A percentile compares a stretch with the other conserved stretches of the same genome.
Conservation (phyloP, 345 rosid species). For the Anastatica hierochuntica region DNA sequence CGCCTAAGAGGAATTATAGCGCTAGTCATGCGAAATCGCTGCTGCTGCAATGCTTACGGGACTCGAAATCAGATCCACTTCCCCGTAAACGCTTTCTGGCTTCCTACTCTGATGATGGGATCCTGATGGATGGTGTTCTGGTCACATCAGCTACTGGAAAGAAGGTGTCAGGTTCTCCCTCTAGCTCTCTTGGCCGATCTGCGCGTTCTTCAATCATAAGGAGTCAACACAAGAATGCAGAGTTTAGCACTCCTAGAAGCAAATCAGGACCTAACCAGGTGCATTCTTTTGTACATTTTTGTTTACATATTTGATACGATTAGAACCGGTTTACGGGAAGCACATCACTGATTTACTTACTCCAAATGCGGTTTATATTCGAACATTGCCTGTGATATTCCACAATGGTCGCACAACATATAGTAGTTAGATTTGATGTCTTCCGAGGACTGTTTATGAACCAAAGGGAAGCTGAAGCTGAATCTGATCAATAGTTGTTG, state of each 20-base stretch:
- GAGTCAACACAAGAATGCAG: slow-evolving; percentile 8
- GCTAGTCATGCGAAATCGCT: slow-evolving; percentile 12
- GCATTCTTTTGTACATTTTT: slow-evolving; percentile 3
- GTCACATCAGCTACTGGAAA: slow-evolving; percentile 26
- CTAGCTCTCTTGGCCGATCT: background rate
- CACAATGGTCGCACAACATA: background rate
- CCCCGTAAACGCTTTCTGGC: slow-evolving; percentile 9
- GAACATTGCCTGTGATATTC: background rate
- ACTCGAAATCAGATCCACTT: slow-evolving; percentile 17
- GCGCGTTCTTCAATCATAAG: background rate
- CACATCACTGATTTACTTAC: background rate
- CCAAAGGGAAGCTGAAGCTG: background rate
- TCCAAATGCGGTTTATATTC: background rate
- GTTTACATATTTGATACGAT: background rate
- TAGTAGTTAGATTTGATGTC: background rate
- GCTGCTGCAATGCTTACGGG: slow-evolving; percentile 9
- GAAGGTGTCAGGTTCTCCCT: slow-evolving; percentile 13
- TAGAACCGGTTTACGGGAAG: background rate
- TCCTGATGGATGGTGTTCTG: slow-evolving; percentile 60
- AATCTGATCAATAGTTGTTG: background rate
- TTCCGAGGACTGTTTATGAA: background rate
- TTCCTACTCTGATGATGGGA: slow-evolving; percentile 31
- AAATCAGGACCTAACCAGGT: slow-evolving; percentile 31
- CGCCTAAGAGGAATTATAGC: slow-evolving; percentile 11
- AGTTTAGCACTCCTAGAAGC: slow-evolving; percentile 11